These are phyloP conservation scores for Haplosporangium gracile DNA, from an alignment of 192 early-diverging fungal species.

Conservation along the genomic window DNA sequence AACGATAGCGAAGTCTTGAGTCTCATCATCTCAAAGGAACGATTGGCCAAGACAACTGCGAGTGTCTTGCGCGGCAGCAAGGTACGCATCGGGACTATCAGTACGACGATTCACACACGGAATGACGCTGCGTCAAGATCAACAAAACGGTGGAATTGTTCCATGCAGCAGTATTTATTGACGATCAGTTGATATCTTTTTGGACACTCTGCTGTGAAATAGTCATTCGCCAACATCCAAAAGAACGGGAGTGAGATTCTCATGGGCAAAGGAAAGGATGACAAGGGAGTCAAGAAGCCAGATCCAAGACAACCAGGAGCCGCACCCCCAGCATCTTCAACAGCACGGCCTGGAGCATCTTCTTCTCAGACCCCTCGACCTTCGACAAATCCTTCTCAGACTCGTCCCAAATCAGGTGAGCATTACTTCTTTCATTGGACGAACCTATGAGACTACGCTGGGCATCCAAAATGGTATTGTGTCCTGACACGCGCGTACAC, in stretches of 20 bases:
- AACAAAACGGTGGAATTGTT: not conserved
- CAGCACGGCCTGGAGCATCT: conserved; percentile 19
- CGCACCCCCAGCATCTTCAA: conserved; percentile 7
- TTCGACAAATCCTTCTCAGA: conserved; percentile 49
- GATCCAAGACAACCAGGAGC: conserved; percentile 36
- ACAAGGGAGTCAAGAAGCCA: conserved; percentile 35
- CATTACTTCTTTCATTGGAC: not conserved
- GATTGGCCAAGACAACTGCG: conserved; percentile 56
- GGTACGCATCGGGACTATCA: conserved; percentile 16
- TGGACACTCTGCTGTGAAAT: not conserved
- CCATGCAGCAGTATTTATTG: not conserved
- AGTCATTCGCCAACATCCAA: conserved; percentile 57
- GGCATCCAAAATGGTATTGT: too few species aligned
- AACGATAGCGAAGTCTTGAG: conserved; percentile 58
- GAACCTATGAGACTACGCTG: too few species aligned
- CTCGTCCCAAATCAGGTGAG: conserved; percentile 44
- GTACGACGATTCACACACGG: too few species aligned
- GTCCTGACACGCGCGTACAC: conserved; percentile 6
- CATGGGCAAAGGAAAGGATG: conserved; percentile 51
- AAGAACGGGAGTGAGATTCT: conserved; percentile 46
- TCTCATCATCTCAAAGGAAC: conserved; percentile 54
- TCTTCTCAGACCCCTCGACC: conserved; percentile 19
- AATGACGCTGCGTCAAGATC: not conserved
- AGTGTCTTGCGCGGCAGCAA: conserved; percentile 62
- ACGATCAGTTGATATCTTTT: not conserved